Evolutionary conservation across 2,329 filamentous ascomycete species (phyloP).

Genomic region (Fusarium palustre): DNA sequence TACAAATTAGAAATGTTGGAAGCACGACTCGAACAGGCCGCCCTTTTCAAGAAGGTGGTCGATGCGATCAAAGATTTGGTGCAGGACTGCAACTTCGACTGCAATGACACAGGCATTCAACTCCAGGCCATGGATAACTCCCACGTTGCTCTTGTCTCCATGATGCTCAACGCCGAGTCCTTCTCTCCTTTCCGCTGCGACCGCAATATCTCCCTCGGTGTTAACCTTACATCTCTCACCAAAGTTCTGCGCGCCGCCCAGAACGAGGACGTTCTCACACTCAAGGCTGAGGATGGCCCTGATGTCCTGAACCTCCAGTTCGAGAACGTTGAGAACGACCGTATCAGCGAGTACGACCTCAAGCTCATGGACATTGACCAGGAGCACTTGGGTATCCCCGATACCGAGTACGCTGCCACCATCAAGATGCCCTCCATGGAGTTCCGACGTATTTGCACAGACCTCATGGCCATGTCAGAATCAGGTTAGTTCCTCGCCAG

Average conservation of each 20-base stretch:
- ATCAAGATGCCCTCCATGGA: slow-evolving; percentile 89
- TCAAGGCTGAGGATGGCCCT: slow-evolving; percentile 97
- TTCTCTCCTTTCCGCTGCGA: slow-evolving; percentile 98
- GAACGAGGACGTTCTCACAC: slow-evolving; percentile 91
- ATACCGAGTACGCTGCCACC: slow-evolving; percentile 97
- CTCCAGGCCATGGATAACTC: slow-evolving; percentile 99
- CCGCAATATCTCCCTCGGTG: slow-evolving; percentile 96
- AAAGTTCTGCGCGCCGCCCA: slow-evolving; percentile 96
- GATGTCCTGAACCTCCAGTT: slow-evolving; percentile 97
- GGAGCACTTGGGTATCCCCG: slow-evolving; percentile 97
- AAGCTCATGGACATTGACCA: slow-evolving; percentile 99
- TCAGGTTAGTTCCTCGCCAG: slow-evolving; percentile 74
- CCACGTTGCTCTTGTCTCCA: slow-evolving; percentile 97
- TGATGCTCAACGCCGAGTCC: slow-evolving; percentile 96
- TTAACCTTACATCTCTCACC: slow-evolving; percentile 95
- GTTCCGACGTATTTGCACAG: slow-evolving; percentile 94
- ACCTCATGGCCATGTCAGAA: slow-evolving; percentile 92
- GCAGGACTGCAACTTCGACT: slow-evolving; percentile 99
- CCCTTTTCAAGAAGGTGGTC: slow-evolving; percentile 96
- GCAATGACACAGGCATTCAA: slow-evolving; percentile 98
- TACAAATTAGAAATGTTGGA: slow-evolving; percentile 79
- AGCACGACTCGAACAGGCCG: slow-evolving; percentile 95
- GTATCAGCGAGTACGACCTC: slow-evolving; percentile 98
- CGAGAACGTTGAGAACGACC: slow-evolving; percentile 88
- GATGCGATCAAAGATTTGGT: slow-evolving; percentile 99